These are phyloP conservation scores for Usnea hakonensis DNA, from an alignment of 495 filamentous ascomycete genomes.

Conservation along the genomic window DNA sequence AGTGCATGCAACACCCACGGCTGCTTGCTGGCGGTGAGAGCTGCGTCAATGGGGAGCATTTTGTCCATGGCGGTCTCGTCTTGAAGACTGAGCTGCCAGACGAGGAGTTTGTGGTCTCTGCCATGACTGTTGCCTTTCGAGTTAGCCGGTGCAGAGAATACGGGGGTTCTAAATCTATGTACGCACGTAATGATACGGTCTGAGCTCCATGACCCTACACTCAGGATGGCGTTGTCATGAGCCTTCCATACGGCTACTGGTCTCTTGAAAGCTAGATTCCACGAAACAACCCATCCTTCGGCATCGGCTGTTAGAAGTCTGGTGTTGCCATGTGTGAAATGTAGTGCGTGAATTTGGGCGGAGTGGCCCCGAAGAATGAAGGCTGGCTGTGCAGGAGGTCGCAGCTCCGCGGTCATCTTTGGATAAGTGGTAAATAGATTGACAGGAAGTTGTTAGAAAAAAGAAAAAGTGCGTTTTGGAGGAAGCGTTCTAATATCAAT, in stretches of 20 bases:
- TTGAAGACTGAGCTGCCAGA: constrained; percentile 63
- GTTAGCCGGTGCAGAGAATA: background rate
- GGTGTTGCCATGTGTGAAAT: constrained; percentile 63
- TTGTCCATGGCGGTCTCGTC: constrained; percentile 62
- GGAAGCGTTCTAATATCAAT: background rate
- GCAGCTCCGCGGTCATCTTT: constrained; percentile 17
- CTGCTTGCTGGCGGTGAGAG: constrained; percentile 35
- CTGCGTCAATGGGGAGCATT: constrained; percentile 60
- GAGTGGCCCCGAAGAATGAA: constrained; percentile 86
- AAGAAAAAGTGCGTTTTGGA: background rate
- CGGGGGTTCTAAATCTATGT: background rate
- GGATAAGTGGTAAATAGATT: background rate
- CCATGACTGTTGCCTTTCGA: constrained; percentile 58
- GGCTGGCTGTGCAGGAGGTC: constrained; percentile 59
- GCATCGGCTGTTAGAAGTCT: constrained; percentile 82
- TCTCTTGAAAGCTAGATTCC: constrained; percentile 76
- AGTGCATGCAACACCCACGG: constrained; percentile 84
- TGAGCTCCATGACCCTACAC: constrained; percentile 58
- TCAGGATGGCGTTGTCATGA: constrained; percentile 71
- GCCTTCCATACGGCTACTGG: constrained; percentile 81
- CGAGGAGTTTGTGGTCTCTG: constrained; percentile 75
- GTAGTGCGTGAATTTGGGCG: constrained; percentile 68
- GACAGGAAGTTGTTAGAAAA: background rate
- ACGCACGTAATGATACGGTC: constrained; percentile 68
- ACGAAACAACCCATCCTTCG: constrained; percentile 80